Base-by-base conservation (phyloP, 1,284 basidiomycete genomes). In the Jaminaea rosea region DNA sequence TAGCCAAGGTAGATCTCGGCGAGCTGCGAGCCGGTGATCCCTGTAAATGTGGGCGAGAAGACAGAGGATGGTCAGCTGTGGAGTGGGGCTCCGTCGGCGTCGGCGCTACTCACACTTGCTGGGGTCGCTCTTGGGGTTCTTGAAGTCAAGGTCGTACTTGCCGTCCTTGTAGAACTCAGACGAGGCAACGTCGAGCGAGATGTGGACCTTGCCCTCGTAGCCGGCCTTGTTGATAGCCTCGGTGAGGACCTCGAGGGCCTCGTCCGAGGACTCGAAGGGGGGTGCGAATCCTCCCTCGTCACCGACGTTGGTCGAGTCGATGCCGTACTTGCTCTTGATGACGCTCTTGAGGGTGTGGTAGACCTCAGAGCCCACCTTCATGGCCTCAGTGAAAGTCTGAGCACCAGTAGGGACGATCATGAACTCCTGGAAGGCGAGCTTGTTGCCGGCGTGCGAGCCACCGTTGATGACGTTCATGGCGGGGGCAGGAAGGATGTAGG, bases 151-250 rank as follows among this genome's bases (percentile, higher is more conserved):
- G 77, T 98, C 93, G 79, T 99, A 98, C 81, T 97, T 97, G 75
- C 92, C 93, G 21, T 97, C 91, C 84, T 97, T 98, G 87, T 90
- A 99, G 82, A 99, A 98, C 79, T 99, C 94, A 76, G 93, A 98
- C 19, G 92, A 96, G 57, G 94, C 93, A 60, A 98, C 94, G 72
- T 98, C 94, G 67, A 99, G 88, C 62, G 88, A 93, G 76, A 99
- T 98, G 80, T 96, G 89, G 78, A 99, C 85, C 80, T 94, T 92
- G 75, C 91, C 93, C 76, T 93, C 87, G 79, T 97, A 98, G 42
- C 94, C 94, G 41, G 93, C 92, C 79, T 90, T 88, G 78, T 87
- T 84, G 80, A 99, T 98, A 65, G 93, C 92, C 77, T 93, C 90
- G 23, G 83, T 82, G 60, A 99, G 83, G 73, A 99, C 84, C 71